phyloP scores from a whole-genome alignment of 495 filamentous ascomycete species.

The Choiromyces venosus region DNA sequence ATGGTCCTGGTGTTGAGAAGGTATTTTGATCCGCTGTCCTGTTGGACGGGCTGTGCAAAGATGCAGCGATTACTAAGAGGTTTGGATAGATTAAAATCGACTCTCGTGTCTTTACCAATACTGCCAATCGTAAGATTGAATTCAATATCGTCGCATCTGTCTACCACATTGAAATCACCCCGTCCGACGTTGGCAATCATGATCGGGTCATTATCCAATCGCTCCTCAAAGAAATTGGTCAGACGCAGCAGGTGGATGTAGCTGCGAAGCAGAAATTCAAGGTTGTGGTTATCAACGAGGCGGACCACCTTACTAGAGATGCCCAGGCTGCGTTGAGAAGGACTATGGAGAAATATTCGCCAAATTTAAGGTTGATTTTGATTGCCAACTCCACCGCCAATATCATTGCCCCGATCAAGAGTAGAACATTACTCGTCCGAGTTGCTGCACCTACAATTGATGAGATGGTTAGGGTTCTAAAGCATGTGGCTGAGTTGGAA shows the following conservation, averaged over 20 bases:
- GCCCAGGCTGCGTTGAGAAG: constrained; percentile 90
- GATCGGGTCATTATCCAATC: constrained; percentile 94
- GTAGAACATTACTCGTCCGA: constrained; percentile 78
- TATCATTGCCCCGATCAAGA: constrained; percentile 94
- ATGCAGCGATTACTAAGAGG: not conserved
- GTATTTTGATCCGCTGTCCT: constrained; percentile 1
- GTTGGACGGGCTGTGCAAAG: not conserved
- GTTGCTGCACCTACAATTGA: constrained; percentile 81
- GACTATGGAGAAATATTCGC: constrained; percentile 99
- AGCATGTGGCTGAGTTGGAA: constrained; percentile 67
- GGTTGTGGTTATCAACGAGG: constrained; percentile 98
- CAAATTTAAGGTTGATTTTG: constrained; percentile 84
- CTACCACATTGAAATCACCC: constrained; percentile 97
- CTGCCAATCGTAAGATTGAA: constrained; percentile 90
- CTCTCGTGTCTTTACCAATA: constrained; percentile 90
- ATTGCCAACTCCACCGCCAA: constrained; percentile 92
- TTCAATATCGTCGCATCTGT: constrained; percentile 96
- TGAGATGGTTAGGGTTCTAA: constrained; percentile 75
- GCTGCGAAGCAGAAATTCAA: constrained; percentile 88
- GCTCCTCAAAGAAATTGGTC: constrained; percentile 92
- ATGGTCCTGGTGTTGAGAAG: constrained; percentile 86
- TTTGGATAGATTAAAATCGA: constrained; percentile 77
- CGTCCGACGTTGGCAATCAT: constrained; percentile 92
- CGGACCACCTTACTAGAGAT: constrained; percentile 90
- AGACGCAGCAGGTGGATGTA: constrained; percentile 95